Evolutionary conservation across 176 grass and related monocot genomes (phyloP).

Genomic region (Raddia guianensis): DNA sequence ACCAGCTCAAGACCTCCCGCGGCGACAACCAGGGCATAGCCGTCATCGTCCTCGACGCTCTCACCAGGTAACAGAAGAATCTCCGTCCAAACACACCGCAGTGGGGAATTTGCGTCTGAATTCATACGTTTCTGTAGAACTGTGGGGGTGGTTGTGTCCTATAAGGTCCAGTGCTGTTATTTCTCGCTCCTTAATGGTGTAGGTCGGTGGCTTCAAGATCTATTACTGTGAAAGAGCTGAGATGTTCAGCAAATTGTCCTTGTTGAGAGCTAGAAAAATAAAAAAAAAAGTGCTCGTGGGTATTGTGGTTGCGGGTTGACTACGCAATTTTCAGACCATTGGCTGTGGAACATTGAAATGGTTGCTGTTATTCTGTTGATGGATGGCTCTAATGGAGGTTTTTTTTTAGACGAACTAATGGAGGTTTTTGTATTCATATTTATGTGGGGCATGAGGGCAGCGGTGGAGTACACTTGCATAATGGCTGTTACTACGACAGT

Average conservation of each 20-base stretch:
- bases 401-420: not conserved
- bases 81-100: not conserved
- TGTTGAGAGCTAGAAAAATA: not conserved
- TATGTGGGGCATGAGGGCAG: too few relatives aligned
- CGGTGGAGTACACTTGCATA: too few relatives aligned
- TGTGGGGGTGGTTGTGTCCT: not conserved
- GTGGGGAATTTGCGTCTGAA: not conserved
- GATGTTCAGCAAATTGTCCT: not conserved
- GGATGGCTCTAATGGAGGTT: not conserved
- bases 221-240: not conserved
- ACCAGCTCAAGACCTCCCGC: conserved; percentile 81
- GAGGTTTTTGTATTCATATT: too few relatives aligned
- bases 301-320: not conserved
- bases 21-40: conserved; percentile 98
- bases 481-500: too few relatives aligned
- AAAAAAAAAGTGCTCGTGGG: not conserved
- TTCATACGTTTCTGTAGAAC: conserved; percentile 1
- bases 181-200: not conserved
- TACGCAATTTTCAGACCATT: not conserved
- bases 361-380: not conserved
- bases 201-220: not conserved
- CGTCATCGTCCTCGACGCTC: conserved; percentile 88
- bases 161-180: not conserved
- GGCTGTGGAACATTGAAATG: not conserved
- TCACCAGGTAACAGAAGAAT: conserved; percentile 58